Base-by-base conservation (phyloP, 176 grass and related monocot genomes). In the Bothriochloa decipiens region DNA sequence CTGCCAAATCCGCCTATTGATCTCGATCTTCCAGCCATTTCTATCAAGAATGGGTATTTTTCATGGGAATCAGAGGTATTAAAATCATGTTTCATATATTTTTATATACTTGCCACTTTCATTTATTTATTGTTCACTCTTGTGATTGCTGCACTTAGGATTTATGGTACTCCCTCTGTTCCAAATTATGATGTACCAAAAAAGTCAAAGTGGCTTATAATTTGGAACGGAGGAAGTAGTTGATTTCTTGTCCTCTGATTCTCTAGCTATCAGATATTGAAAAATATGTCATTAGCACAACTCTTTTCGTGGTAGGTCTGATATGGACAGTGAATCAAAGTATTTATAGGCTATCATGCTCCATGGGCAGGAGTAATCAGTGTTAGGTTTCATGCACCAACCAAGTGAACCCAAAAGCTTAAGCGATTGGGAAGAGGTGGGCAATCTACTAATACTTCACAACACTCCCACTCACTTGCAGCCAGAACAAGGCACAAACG, bases 61-160 rank as follows among this genome's bases (percentile, higher is more conserved):
- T 90, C 91, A 35, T 99, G 96, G 96, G 96, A 99, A 83, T 89
- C 94, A 62, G 82, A 89, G 86, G 96, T 99, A 74, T 90, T 99
- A 74, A 46, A 26, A 61, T 76, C 66, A 49, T 87, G 16, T 57
- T 82, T 77, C 29, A 29, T 15, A 79, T 71, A 33, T 33, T 43
- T 57, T 88, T 82, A 70, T 55, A 86, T 82, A 70, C 17, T 73
- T 62, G 74, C 14, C 11, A 70, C 46, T 67, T 27, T 12, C 64
- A 64, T 69, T 46, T 43, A 15, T 17, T 80, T 36, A 76, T 40
- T 17, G 71, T 65, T 61, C 25, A 70, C 32, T 88, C 23, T 65
- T 72, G 11, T 26, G 57, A 13, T 27, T 66, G 33, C 74, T 79
- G 43, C 20, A n/a, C 11, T 72, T 67, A 61, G 20, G 33, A 65